These are phyloP conservation scores for Anisogramma anomala DNA, from an alignment of 2,329 filamentous ascomycete species.

Conservation along the genomic window DNA sequence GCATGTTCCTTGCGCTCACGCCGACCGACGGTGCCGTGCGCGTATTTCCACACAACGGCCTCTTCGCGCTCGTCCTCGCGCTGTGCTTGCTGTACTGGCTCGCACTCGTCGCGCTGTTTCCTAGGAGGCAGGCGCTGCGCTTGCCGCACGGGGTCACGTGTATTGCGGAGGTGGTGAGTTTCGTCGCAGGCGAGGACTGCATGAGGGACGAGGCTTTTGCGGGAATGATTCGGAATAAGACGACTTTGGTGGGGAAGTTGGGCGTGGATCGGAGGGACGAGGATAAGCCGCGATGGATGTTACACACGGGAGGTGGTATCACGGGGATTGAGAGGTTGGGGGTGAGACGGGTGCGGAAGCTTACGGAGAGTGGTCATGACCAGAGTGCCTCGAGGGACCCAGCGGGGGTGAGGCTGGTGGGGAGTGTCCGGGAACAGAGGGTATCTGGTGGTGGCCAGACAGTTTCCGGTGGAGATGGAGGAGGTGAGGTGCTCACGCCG, in stretches of 20 bases:
- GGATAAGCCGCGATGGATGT: slow-evolving; percentile 41
- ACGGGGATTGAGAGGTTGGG: slow-evolving; percentile 29
- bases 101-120: slow-evolving; percentile 51
- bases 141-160: slow-evolving; percentile 64
- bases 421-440: too few relatives aligned
- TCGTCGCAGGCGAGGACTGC: slow-evolving; percentile 62
- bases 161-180: slow-evolving; percentile 66
- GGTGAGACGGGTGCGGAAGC: slow-evolving; percentile 32
- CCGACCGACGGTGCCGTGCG: slow-evolving; percentile 37
- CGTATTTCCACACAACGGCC: slow-evolving; percentile 63
- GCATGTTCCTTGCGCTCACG: slow-evolving; percentile 63
- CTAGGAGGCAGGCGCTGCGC: slow-evolving; percentile 46
- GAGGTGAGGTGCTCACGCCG: background rate
- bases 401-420: slow-evolving; percentile 17
- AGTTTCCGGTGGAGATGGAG: slow-evolving; percentile 1
- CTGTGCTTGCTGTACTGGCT: slow-evolving; percentile 59
- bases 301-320: slow-evolving; percentile 30
- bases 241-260: slow-evolving; percentile 57
- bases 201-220: slow-evolving; percentile 63
- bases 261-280: slow-evolving; percentile 38
- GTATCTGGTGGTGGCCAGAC: too few relatives aligned
- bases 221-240: slow-evolving; percentile 47
- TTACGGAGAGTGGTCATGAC: slow-evolving; percentile 28
- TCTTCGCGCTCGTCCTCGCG: slow-evolving; percentile 61
- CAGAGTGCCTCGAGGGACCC: background rate